phyloP scores from a whole-genome alignment of 2,329 filamentous ascomycete genomes.

The Microdochium nivale region DNA sequence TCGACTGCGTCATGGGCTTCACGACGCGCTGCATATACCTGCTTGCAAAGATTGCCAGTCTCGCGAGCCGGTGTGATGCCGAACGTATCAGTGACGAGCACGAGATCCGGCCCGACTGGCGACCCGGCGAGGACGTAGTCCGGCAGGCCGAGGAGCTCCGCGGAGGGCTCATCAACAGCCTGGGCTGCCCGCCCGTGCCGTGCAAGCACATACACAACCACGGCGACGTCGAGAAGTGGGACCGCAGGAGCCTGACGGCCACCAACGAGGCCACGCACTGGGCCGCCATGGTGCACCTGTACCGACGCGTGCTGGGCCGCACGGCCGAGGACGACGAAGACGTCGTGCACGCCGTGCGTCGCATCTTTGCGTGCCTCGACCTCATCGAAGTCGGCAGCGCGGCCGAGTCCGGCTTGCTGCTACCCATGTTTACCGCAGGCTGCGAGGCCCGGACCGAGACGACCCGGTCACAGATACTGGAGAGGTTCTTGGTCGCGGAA shows the following conservation, averaged over 20 bases:
- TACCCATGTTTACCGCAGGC: constrained; percentile 77
- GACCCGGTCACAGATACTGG: constrained; percentile 52
- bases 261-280: constrained; percentile 75
- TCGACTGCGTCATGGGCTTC: constrained; percentile 77
- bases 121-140: constrained; percentile 43
- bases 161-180: constrained; percentile 50
- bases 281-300: constrained; percentile 67
- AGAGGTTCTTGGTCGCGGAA: constrained; percentile 59
- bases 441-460: constrained; percentile 55
- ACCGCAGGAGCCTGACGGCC: constrained; percentile 56
- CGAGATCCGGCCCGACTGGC: constrained; percentile 46
- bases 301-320: constrained; percentile 62
- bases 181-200: constrained; percentile 29
- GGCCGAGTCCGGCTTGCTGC: constrained; percentile 67
- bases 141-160: constrained; percentile 51
- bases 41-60: constrained; percentile 62
- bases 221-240: constrained; percentile 45
- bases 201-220: constrained; percentile 38
- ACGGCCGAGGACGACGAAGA: constrained; percentile 40
- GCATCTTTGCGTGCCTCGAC: constrained; percentile 54
- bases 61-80: constrained; percentile 60
- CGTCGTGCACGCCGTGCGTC: constrained; percentile 54
- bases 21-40: constrained; percentile 63
- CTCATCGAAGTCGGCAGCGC: constrained; percentile 57
- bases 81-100: constrained; percentile 49